Conservation (phyloP, 805 yeast species). For the Saturnispora mendoncae region DNA sequence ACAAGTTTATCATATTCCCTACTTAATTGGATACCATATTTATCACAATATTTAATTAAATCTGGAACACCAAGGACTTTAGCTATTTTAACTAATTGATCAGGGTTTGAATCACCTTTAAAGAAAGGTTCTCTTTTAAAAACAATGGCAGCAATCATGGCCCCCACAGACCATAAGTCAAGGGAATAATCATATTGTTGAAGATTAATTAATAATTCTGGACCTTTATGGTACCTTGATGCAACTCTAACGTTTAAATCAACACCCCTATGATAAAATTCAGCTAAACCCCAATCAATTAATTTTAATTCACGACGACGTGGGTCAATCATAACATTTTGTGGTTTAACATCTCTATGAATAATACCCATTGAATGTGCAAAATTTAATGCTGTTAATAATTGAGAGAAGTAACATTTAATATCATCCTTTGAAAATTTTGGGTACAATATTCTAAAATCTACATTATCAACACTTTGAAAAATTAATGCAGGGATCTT, state of each 20-base stretch:
- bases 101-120: conserved; percentile 86
- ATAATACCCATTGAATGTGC: conserved; percentile 91
- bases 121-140: conserved; percentile 88
- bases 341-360: conserved; percentile 93
- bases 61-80: conserved; percentile 81
- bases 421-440: conserved; percentile 67
- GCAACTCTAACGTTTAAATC: conserved; percentile 91
- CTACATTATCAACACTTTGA: conserved; percentile 77
- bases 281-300: conserved; percentile 94
- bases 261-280: conserved; percentile 82
- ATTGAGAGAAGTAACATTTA: conserved; percentile 73
- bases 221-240: conserved; percentile 85
- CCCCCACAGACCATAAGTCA: conserved; percentile 87
- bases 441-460: conserved; percentile 81
- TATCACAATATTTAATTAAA: conserved; percentile 52
- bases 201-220: conserved; percentile 75
- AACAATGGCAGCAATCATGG: conserved; percentile 82
- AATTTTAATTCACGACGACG: conserved; percentile 49
- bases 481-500: conserved; percentile 85
- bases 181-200: conserved; percentile 81
- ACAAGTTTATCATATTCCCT: conserved; percentile 64
- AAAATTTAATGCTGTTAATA: conserved; percentile 75
- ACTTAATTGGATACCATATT: conserved; percentile 61
- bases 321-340: conserved; percentile 89
- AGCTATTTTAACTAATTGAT: conserved; percentile 85